Evolutionary conservation across 2,329 filamentous ascomycete genomes (phyloP).

Genomic region (Exophiala mesophila): DNA sequence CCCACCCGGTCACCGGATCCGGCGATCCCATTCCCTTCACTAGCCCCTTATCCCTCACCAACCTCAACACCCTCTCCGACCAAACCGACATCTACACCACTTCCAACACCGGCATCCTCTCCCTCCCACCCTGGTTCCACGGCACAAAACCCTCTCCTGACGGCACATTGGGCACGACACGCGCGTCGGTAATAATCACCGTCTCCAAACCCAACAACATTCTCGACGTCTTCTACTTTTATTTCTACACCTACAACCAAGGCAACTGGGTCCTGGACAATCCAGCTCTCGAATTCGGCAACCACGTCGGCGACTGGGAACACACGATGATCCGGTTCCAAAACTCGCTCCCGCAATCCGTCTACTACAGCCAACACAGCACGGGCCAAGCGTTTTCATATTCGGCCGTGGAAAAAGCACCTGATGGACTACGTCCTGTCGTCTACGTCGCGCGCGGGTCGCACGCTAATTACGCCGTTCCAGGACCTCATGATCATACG

Average conservation of each 20-base stretch:
- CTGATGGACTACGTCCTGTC: slow-evolving; percentile 49
- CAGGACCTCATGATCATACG: slow-evolving; percentile 56
- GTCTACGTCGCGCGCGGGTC: slow-evolving; percentile 56
- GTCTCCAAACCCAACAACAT: slow-evolving; percentile 51
- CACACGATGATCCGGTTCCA: slow-evolving; percentile 51
- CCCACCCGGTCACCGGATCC: slow-evolving; percentile 40
- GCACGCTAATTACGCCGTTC: slow-evolving; percentile 60
- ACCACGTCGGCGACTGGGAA: slow-evolving; percentile 61
- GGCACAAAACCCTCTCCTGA: slow-evolving; percentile 50
- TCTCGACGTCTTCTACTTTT: slow-evolving; percentile 60
- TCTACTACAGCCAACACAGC: slow-evolving; percentile 62
- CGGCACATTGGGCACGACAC: slow-evolving; percentile 47
- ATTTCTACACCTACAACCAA: slow-evolving; percentile 51
- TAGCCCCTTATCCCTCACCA: slow-evolving; percentile 42
- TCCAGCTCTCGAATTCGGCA: slow-evolving; percentile 44
- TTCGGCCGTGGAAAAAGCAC: slow-evolving; percentile 48
- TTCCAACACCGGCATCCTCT: slow-evolving; percentile 44
- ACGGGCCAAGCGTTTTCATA: slow-evolving; percentile 61
- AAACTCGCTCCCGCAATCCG: slow-evolving; percentile 48
- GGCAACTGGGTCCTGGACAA: slow-evolving; percentile 38
- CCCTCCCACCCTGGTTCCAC: slow-evolving; percentile 44
- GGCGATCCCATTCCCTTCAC: slow-evolving; percentile 36
- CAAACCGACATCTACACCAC: slow-evolving; percentile 47
- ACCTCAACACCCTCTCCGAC: slow-evolving; percentile 43
- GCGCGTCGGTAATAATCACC: slow-evolving; percentile 51